phyloP scores from a whole-genome alignment of 2,329 filamentous ascomycete genomes.

The Samsoniella hepiali region DNA sequence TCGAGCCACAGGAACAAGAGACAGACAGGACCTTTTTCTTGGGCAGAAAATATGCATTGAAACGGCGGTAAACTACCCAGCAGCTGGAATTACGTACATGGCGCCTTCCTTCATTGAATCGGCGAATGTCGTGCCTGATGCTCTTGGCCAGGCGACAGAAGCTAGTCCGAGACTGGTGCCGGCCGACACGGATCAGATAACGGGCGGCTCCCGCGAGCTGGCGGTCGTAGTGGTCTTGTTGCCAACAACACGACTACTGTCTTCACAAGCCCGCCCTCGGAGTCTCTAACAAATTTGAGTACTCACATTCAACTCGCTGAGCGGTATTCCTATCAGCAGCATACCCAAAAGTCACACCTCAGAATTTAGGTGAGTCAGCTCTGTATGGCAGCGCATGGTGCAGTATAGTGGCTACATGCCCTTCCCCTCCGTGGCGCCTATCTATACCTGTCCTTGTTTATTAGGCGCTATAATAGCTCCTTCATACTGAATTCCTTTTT shows the following conservation, averaged over 20 bases:
- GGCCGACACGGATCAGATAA: constrained; percentile 20
- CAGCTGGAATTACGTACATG: not conserved
- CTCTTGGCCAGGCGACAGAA: not conserved
- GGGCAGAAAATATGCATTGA: not conserved
- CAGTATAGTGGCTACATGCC: not conserved
- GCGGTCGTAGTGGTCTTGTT: not conserved
- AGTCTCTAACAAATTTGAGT: not conserved
- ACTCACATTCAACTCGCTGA: not conserved
- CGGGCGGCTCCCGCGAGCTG: not conserved
- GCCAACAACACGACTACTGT: not conserved
- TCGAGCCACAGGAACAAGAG: not conserved
- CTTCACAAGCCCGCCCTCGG: no score
- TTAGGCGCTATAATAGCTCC: not conserved
- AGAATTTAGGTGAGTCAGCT: not conserved
- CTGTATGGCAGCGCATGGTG: not conserved
- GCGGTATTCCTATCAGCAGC: not conserved
- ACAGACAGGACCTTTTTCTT: not conserved
- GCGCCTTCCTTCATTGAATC: not conserved
- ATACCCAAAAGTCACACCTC: not conserved
- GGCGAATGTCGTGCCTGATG: not conserved
- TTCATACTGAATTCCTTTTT: not conserved
- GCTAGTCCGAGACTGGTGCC: not conserved
- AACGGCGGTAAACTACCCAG: not conserved
- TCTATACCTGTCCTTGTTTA: not conserved
- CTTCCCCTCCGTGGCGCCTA: not conserved